Evolutionary conservation across 495 filamentous ascomycete species (phyloP), one percentile per base, ranked within the genome.

Genomic region (Tuber melanosporum): DNA sequence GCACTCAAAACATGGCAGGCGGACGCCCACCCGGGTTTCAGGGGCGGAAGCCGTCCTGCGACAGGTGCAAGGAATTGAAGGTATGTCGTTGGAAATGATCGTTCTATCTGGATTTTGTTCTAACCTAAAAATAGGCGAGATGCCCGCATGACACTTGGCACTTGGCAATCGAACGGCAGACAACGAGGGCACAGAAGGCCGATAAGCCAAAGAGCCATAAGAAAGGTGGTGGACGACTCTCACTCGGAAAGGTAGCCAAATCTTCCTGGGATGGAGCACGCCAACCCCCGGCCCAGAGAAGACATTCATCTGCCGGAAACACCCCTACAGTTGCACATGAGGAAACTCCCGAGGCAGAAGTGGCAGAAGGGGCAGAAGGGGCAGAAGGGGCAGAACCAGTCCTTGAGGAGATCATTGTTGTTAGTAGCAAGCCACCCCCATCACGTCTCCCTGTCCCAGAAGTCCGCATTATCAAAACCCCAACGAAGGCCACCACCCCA

Each of bases 131-230:
- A 70, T 71, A 83, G 81, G 82, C 81, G 3, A 83, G 82, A 74
- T 83, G 81, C 26, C 78, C 80, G 15, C 81, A 83, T 70, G 81
- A 83, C 57, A 83, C 81, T 8, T 83, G 81, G 81, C 76, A 82
- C 62, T 80, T 82, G 22, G 81, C 77, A 7, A 79, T 82, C 42
- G 71, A 75, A 14, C 79, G 73, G 22, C 75, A 74, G n/a, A 71
- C 71, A 17, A 74, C 49, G 32, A 74, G 41, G 20, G 52, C n/a
- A 22, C 45, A 14, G 44, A 77, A 71, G 71, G 75, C 19, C 71
- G 75, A 36, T 32, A 77, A 66, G 49, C 44, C 26, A 74, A 77
- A 47, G 46, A 74, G 32, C 45, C 75, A 26, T 42, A 69, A 62
- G 46, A 72, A 62, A 70, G 57, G 57, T 12, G 26, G 57, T 3